Evolutionary conservation across 345 rosid genomes (phyloP).

Genomic region (Eucalyptus regnans): DNA sequence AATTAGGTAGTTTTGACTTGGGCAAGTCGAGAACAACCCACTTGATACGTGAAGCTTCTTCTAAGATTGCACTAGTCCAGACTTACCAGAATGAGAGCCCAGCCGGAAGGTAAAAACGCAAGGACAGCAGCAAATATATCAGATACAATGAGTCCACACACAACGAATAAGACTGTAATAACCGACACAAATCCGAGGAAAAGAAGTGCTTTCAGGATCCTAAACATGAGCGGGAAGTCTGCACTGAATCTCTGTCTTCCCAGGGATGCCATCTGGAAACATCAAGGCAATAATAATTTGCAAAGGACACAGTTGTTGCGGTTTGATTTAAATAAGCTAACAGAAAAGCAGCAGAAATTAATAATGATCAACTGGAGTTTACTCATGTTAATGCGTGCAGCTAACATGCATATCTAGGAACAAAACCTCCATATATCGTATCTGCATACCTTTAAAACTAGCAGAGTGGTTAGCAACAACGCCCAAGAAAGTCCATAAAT

Average conservation of each 20-base stretch:
- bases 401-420: too few species aligned
- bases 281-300: neutral
- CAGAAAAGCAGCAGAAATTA: neutral
- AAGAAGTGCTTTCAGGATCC: constrained; percentile 88
- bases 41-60: neutral
- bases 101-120: constrained; percentile 87
- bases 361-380: too few species aligned
- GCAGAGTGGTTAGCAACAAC: too few species aligned
- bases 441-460: too few species aligned
- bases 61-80: neutral
- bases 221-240: constrained; percentile 88
- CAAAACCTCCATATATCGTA: too few species aligned
- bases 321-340: neutral
- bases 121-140: constrained; percentile 71
- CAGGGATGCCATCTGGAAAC: constrained; percentile 70
- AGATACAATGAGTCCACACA: constrained; percentile 53
- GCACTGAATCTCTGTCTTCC: constrained; percentile 82
- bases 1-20: neutral
- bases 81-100: constrained; percentile 92
- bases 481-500: too few species aligned
- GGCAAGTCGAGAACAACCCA: neutral
- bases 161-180: constrained; percentile 80
- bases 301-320: neutral
- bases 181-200: constrained; percentile 84
- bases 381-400: too few species aligned